Conservation (phyloP, 2,329 filamentous ascomycete species). For the Fusarium sp. region DNA sequence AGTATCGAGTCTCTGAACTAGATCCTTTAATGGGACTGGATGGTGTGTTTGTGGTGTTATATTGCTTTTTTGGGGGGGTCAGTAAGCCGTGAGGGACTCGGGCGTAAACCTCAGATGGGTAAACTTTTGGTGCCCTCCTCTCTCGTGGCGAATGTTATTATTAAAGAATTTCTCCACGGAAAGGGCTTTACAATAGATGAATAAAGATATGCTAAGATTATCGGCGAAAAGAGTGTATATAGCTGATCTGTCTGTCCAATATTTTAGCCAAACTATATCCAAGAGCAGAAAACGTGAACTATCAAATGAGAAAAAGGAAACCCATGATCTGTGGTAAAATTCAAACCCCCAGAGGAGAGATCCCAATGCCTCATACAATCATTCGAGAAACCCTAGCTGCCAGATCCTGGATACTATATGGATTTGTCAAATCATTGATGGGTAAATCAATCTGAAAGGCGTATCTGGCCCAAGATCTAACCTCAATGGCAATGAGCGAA, state of each 20-base stretch:
- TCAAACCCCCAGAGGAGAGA: not conserved
- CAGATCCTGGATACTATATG: slow-evolving; percentile 45
- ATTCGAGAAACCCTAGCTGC: slow-evolving; percentile 42
- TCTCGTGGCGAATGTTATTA: not conserved
- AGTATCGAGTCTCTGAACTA: not conserved
- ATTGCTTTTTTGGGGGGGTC: not conserved
- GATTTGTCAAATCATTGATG: slow-evolving; percentile 46
- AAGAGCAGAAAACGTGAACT: slow-evolving; percentile 1
- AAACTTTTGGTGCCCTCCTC: not conserved
- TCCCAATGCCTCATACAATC: slow-evolving; percentile 23
- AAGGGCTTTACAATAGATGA: not conserved
- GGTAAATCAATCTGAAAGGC: slow-evolving; percentile 47
- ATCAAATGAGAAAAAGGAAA: not conserved
- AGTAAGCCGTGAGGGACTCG: not conserved
- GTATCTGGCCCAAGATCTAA: slow-evolving; percentile 46
- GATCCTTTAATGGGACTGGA: not conserved
- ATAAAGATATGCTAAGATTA: not conserved
- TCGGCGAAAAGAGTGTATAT: not conserved
- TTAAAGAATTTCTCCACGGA: not conserved
- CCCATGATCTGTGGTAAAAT: not conserved
- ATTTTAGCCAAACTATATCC: not conserved
- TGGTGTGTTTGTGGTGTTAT: not conserved
- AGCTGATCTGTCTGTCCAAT: not conserved
- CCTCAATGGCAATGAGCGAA: slow-evolving; percentile 46
- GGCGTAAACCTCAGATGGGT: slow-evolving; percentile 3